Base-by-base conservation (phyloP, 192 early-diverging fungal genomes). In the Backusella circina region DNA sequence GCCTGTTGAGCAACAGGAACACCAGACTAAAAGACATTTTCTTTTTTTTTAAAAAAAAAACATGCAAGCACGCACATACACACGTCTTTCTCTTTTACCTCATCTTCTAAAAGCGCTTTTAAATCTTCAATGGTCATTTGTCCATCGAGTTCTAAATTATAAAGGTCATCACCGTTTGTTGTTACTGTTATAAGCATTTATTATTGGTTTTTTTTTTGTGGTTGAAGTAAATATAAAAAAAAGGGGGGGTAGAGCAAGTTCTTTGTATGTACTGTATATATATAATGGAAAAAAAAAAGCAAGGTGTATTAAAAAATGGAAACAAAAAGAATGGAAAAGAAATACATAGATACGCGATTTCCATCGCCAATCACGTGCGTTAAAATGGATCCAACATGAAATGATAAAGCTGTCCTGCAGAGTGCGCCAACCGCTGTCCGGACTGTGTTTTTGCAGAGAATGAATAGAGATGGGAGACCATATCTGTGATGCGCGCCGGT, bases 31-130 rank as follows among this genome's bases (percentile, higher is more conserved):
- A 70, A 57, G 37, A 4, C 35, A 13, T 18, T 18, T 1, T n/a
- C 15, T 15, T 26, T 32, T 38, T 28, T 75, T 36, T 39, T 21
- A 71, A 64, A 72, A 31, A 65, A 47, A 35, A 33, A 38, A 5
- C 35, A 30, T 61, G 5, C 1, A n/a, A n/a, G n/a, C 9, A 28
- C 8, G 10, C 41, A 12, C 9, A 31, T 71, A 28, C 21, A 23
- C 9, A 44, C 35, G 8, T 71, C 7, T 71, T 47, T 41, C 9
- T 30, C 23, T 71, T 9, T 76, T 86, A 90, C 89, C 82, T 96
- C 93, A n/a, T 85, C 89, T 82, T 97, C 95, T n/a, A 95, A 85
- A 28, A 98, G 85, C 28, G 93, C 95, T 72, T 88, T 86, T 35
- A 97, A 84, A 82, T 93, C 90, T 76, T 91, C 90, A 33, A 94